phyloP scores from a whole-genome alignment of 2,329 filamentous ascomycete species.

The Plenodomus lindquistii region DNA sequence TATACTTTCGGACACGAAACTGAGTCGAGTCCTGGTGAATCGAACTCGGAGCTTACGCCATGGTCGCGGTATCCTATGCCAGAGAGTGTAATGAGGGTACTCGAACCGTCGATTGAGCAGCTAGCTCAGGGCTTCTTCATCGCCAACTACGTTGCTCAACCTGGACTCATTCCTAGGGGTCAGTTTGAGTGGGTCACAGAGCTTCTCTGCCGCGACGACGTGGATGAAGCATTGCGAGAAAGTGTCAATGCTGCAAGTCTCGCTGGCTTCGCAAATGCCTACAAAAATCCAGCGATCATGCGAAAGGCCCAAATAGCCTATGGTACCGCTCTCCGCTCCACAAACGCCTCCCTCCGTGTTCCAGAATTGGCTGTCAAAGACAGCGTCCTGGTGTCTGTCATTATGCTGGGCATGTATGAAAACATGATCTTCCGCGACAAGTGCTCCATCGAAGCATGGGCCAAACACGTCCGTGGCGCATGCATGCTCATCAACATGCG shows the following conservation, averaged over 20 bases:
- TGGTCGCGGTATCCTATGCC: constrained; percentile 15
- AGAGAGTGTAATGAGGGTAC: constrained; percentile 11
- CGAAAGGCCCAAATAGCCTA: constrained; percentile 31
- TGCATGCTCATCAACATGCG: constrained; percentile 37
- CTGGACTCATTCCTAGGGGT: constrained; percentile 26
- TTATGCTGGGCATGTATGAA: constrained; percentile 41
- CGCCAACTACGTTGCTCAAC: constrained; percentile 30
- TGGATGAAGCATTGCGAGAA: constrained; percentile 20
- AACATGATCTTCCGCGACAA: constrained; percentile 31
- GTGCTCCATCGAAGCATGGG: constrained; percentile 36
- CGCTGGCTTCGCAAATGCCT: constrained; percentile 29
- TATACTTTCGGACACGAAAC: neutral
- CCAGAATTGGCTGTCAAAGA: constrained; percentile 24
- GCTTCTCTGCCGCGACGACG: constrained; percentile 18
- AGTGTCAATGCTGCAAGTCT: constrained; percentile 31
- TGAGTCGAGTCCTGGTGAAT: neutral
- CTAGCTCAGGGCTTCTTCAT: constrained; percentile 37
- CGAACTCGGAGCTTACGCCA: neutral
- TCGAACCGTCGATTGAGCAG: constrained; percentile 31
- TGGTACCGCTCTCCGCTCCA: constrained; percentile 26
- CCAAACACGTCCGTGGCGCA: constrained; percentile 39
- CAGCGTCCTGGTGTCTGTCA: constrained; percentile 34
- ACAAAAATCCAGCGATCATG: constrained; percentile 25
- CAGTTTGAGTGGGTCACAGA: constrained; percentile 34
- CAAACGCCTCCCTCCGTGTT: constrained; percentile 26